Evolutionary conservation across 257 asterid genomes (phyloP).

Genomic region (Petrea volubilis): DNA sequence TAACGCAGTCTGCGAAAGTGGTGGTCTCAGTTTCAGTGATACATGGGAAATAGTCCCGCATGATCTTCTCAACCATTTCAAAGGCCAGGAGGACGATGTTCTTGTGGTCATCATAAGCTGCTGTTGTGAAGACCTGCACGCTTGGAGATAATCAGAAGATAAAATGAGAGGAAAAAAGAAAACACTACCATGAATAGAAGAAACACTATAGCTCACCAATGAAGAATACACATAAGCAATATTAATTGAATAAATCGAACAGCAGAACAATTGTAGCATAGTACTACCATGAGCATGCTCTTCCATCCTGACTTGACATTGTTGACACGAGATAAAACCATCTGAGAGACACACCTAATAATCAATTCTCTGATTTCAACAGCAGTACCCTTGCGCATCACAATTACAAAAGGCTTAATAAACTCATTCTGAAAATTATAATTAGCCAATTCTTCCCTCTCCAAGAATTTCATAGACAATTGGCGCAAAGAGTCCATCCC

Average conservation of each 20-base stretch:
- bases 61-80: slow-evolving; percentile 93
- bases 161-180: not conserved
- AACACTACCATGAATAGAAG: too few relatives aligned
- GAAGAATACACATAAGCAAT: not conserved
- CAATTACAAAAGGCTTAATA: slow-evolving; percentile 98
- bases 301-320: slow-evolving; percentile 99
- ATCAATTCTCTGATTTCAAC: slow-evolving; percentile 97
- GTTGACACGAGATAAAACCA: slow-evolving; percentile 96
- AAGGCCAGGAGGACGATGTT: slow-evolving; percentile 92
- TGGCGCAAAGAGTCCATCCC: slow-evolving; percentile 98
- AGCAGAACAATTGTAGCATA: slow-evolving; percentile 20
- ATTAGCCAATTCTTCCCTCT: slow-evolving; percentile 97
- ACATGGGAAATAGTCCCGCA: slow-evolving; percentile 94
- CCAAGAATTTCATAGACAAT: slow-evolving; percentile 95
- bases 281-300: slow-evolving; percentile 97
- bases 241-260: not conserved
- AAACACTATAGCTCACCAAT: slow-evolving; percentile 5
- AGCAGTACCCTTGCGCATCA: slow-evolving; percentile 97
- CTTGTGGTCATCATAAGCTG: slow-evolving; percentile 97
- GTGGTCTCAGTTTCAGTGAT: slow-evolving; percentile 98
- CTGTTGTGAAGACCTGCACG: slow-evolving; percentile 93
- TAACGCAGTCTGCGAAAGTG: slow-evolving; percentile 95
- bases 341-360: slow-evolving; percentile 95
- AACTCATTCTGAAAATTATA: slow-evolving; percentile 98
- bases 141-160: slow-evolving; percentile 20